A percentile compares a stretch with the other conserved stretches of the same genome.
Conservation (phyloP, 2,329 filamentous ascomycete species). For the Hymenoscyphus fraxineus region DNA sequence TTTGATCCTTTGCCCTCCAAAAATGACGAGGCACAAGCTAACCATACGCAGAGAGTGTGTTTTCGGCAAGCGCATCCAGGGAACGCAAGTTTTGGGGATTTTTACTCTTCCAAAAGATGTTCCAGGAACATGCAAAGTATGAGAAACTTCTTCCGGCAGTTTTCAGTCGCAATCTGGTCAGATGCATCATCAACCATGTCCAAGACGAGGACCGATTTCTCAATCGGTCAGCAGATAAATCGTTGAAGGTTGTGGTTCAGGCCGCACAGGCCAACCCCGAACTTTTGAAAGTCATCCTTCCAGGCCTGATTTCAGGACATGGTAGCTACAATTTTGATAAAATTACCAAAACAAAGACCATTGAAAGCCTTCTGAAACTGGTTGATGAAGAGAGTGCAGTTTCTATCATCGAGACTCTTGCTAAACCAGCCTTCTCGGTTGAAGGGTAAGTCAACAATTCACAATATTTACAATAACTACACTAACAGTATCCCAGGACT, state of each 20-base stretch:
- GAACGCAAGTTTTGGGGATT: conserved; percentile 92
- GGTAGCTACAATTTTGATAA: conserved; percentile 81
- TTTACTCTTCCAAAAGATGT: conserved; percentile 74
- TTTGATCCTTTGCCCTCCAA: not conserved
- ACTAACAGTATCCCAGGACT: conserved; percentile 11
- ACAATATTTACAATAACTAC: not conserved
- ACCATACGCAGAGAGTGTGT: conserved; percentile 64
- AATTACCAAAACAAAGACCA: conserved; percentile 77
- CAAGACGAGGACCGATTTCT: conserved; percentile 74
- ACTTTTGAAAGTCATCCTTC: conserved; percentile 58
- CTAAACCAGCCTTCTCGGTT: conserved; percentile 40
- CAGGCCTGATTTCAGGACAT: conserved; percentile 64
- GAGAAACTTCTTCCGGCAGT: conserved; percentile 52
- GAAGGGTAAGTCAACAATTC: conserved; percentile 32
- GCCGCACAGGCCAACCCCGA: conserved; percentile 59
- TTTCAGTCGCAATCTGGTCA: conserved; percentile 80
- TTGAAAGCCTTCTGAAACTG: conserved; percentile 53
- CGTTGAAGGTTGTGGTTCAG: conserved; percentile 66
- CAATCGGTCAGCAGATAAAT: conserved; percentile 72
- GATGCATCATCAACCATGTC: conserved; percentile 78
- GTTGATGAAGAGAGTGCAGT: conserved; percentile 30
- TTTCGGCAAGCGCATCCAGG: conserved; percentile 75
- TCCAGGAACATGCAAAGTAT: conserved; percentile 51
- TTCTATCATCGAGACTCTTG: conserved; percentile 46
- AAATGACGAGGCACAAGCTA: conserved; percentile 10